Base-by-base conservation (phyloP, 1,284 basidiomycete species). In the Psilocybe mexicana region DNA sequence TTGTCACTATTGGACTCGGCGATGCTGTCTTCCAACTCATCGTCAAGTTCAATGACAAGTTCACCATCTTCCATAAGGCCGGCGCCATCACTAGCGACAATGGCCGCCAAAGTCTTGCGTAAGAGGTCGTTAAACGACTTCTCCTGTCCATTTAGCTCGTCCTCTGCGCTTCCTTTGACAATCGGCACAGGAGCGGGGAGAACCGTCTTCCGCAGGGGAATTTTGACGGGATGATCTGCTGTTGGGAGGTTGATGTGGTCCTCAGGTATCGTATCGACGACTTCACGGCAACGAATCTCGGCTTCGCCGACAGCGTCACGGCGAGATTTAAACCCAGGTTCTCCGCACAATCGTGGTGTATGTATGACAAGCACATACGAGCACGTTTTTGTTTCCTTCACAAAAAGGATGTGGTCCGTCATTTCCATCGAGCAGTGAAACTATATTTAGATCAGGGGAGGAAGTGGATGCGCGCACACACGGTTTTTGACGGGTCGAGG, bases 361-460 rank as follows among this genome's bases (percentile, higher is more conserved):
- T 96, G 90, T 58, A 98, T 88, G 63, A 96, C 90, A 57, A 98
- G 80, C 50, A 96, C 86, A 72, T 98, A 97, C 65, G 90, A 87
- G 74, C 95, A 93, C 30, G 88, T 95, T 69, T 90, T 90, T 23
- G 93, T 84, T 78, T 98, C 95, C 70, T 95, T 94, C 67, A 98
- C 87, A 69, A 95, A 89, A 54, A 93, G 84, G 67, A 97, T 93
- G 12, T 83, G 84, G 74, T 93, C 90, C 42, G 90, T 86, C 74
- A 90, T 90, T 55, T 90, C 90, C 89, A 93, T 93, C 60, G 92
- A 93, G 76, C 95, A 98, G 74, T 98, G 95, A 72, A 96, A 95
- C 90, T 94, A 70, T 54, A 55, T 63, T 63, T 63, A 67, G 62
- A 59, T 60, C 43, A 47, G 52, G 48, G 38, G 46, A 43, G 33